Base-by-base conservation (phyloP, 805 yeast genomes). In the Debaryomyces maramus region DNA sequence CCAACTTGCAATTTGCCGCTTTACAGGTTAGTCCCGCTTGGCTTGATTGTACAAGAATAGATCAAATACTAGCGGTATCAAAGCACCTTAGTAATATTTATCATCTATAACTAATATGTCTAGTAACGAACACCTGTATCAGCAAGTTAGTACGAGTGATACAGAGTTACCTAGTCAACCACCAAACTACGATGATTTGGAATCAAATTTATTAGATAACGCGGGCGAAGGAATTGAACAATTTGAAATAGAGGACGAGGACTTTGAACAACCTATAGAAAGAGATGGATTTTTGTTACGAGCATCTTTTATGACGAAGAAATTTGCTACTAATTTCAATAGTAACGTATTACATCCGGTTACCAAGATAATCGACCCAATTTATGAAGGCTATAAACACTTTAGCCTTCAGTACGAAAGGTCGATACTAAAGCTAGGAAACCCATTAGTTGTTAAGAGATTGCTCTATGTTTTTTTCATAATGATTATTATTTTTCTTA, bases 391-490 rank as follows among this genome's bases (percentile, higher is more conserved):
- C 3, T 72, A 70, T 46, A 56, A 60, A 34, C 69, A 58, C 41
- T 47, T 72, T 32, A 60, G 60, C 39, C 61, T 65, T 28, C 70
- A 73, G 38, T 64, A 79, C 38, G 96, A 90, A 50, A 61, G 66
- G 21, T 60, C 71, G 19, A 61, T 91, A 9, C 69, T 81, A 14
- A 76, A 77, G 44, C 50, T 86, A n/a, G 96, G 97, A 4, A 88
- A 90, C 55, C 97, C 97, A 3, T 62, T 88, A 34, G 84, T 91
- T 19, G 80, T 90, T 19, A 84, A 85, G 50, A 69, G 98, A 30
- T 68, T 90, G 28, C 60, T 86, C 3, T 88, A 88, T 52, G 85
- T 91, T 8, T 52, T 81, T 2, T 55, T 83, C 34, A 77, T 88
- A 48, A 77, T 88, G n/a, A 43, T 65, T 0, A 51, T 83, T 4